Evolutionary conservation across 768 basidiomycete genomes (phyloP).

Genomic region (Pisolithus sp.): DNA sequence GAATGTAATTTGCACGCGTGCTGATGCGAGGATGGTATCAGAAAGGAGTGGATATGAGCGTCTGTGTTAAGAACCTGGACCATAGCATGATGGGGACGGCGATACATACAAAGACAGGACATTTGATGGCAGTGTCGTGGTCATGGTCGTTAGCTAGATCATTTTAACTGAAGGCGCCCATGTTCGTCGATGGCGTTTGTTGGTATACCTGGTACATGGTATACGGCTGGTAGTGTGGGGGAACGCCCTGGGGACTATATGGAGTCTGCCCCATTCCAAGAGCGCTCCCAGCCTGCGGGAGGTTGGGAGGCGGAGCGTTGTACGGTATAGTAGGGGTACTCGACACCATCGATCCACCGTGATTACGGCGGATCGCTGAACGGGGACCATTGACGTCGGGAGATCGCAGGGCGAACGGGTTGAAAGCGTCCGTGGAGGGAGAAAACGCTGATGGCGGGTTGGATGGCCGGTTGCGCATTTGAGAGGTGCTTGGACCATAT

Average conservation of each 20-base stretch:
- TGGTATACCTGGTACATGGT: slow-evolving; percentile 77
- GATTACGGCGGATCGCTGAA: slow-evolving; percentile 42
- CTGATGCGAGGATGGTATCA: slow-evolving; percentile 23
- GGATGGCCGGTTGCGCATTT: slow-evolving; percentile 41
- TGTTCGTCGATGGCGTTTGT: slow-evolving; percentile 63
- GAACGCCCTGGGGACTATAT: slow-evolving; percentile 54
- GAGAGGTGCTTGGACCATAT: slow-evolving; percentile 40
- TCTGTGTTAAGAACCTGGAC: slow-evolving; percentile 21
- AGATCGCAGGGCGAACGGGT: slow-evolving; percentile 47
- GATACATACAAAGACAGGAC: slow-evolving; percentile 30
- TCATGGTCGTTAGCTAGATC: slow-evolving; percentile 22
- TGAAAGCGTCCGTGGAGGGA: slow-evolving; percentile 50
- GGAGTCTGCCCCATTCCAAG: slow-evolving; percentile 62
- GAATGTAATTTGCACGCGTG: slow-evolving; percentile 16
- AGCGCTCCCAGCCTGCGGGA: slow-evolving; percentile 50
- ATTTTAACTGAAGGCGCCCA: slow-evolving; percentile 70
- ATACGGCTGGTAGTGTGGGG: slow-evolving; percentile 72
- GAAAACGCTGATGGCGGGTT: slow-evolving; percentile 44
- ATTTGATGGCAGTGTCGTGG: slow-evolving; percentile 38
- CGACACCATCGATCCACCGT: slow-evolving; percentile 25
- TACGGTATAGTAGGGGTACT: slow-evolving; percentile 38
- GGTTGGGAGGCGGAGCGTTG: slow-evolving; percentile 53
- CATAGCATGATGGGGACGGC: slow-evolving; percentile 14
- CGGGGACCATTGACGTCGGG: slow-evolving; percentile 49
- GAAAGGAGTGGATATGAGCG: slow-evolving; percentile 19